Evolutionary conservation across 495 filamentous ascomycete species (phyloP).

Genomic region (Trichoderma asperelloides): DNA sequence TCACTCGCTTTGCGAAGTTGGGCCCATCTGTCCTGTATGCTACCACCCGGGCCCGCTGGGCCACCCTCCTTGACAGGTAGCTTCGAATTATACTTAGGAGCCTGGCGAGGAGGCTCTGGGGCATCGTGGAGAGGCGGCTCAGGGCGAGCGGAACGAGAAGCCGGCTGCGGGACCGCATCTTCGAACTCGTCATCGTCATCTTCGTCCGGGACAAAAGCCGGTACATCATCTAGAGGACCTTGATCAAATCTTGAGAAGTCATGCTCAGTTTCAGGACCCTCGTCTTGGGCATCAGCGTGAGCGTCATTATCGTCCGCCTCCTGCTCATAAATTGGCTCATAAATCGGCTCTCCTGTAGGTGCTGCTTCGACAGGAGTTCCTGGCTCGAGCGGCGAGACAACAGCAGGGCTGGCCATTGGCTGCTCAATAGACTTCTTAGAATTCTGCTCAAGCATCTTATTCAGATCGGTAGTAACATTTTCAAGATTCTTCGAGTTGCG

Average conservation of each 20-base stretch:
- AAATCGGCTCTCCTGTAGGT: conserved; percentile 16
- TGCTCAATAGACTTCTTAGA: conserved; percentile 19
- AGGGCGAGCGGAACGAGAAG: conserved; percentile 22
- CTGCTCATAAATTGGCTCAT: conserved; percentile 38
- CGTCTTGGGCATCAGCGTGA: conserved; percentile 56
- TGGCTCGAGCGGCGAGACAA: conserved; percentile 2
- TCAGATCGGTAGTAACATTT: conserved; percentile 33
- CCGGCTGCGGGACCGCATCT: conserved; percentile 35
- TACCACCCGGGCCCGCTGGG: conserved; percentile 23
- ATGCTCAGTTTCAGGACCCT: conserved; percentile 48
- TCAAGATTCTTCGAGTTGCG: conserved; percentile 41
- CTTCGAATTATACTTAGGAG: not conserved
- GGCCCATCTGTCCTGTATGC: conserved; percentile 71
- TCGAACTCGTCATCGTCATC: conserved; percentile 35
- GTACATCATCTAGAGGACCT: conserved; percentile 78
- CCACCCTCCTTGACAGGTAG: conserved; percentile 9
- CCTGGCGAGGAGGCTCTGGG: conserved; percentile 9
- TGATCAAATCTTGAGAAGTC: conserved; percentile 84
- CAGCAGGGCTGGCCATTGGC: conserved; percentile 3
- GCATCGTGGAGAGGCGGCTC: not conserved
- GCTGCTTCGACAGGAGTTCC: conserved; percentile 9
- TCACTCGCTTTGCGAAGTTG: conserved; percentile 89
- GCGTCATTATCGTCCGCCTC: conserved; percentile 39
- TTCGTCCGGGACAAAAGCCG: conserved; percentile 70
- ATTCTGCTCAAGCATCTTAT: conserved; percentile 22